A percentile compares a stretch with the other conserved stretches of the same genome.
Evolutionary conservation across 2,329 filamentous ascomycete species (phyloP).

Genomic region (Aspergillus ochraceus): DNA sequence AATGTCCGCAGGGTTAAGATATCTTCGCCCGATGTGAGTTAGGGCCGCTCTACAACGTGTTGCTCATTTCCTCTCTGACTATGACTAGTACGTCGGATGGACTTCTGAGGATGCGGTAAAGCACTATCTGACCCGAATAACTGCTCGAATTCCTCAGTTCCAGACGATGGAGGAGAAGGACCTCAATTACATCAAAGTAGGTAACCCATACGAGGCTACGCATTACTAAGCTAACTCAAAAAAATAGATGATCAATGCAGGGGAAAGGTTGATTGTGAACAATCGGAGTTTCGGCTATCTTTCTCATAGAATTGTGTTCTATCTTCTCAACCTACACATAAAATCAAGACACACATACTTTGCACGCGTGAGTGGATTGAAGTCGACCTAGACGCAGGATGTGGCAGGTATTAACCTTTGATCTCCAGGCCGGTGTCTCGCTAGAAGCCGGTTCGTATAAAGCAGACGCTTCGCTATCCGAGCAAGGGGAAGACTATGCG

Average conservation of each 20-base stretch:
- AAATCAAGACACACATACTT: slow-evolving; percentile 94
- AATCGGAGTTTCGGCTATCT: slow-evolving; percentile 96
- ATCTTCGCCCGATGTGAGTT: slow-evolving; percentile 84
- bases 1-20: slow-evolving; percentile 98
- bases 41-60: slow-evolving; percentile 4
- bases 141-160: slow-evolving; percentile 89
- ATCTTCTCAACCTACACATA: slow-evolving; percentile 95
- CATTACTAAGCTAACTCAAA: slow-evolving; percentile 12
- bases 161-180: slow-evolving; percentile 95
- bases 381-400: neutral
- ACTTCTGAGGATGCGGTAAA: slow-evolving; percentile 86
- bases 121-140: slow-evolving; percentile 86
- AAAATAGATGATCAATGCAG: slow-evolving; percentile 86
- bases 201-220: neutral
- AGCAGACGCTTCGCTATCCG: slow-evolving; percentile 79
- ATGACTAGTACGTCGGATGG: slow-evolving; percentile 77
- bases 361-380: slow-evolving; percentile 57
- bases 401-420: slow-evolving; percentile 14
- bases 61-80: slow-evolving; percentile 7
- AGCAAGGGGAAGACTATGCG: slow-evolving; percentile 77
- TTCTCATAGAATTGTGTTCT: slow-evolving; percentile 96
- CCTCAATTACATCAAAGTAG: slow-evolving; percentile 86
- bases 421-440: slow-evolving; percentile 68
- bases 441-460: slow-evolving; percentile 91
- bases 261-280: slow-evolving; percentile 89